These are phyloP conservation scores for Pythium sukuiense DNA, from an alignment of 352 stramenopile genomes.

Conservation along the genomic window DNA sequence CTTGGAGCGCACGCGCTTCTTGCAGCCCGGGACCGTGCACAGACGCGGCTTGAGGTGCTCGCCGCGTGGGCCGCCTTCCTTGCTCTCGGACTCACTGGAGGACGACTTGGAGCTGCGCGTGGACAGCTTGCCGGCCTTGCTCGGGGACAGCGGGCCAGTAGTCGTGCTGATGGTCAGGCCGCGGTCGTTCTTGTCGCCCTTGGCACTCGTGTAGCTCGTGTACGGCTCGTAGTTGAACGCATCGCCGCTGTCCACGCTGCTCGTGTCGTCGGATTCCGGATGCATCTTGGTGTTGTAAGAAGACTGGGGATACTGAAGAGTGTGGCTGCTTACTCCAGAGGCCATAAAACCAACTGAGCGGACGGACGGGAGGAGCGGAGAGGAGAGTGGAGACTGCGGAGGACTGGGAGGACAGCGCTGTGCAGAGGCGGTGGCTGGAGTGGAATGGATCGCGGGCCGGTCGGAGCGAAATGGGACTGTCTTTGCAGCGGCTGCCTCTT, in stretches of 20 bases:
- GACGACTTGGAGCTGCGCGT: neutral
- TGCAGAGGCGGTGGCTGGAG: slow-evolving; percentile 1
- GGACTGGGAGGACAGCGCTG: slow-evolving; percentile 19
- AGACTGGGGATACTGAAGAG: slow-evolving; percentile 8
- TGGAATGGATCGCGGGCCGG: slow-evolving; percentile 1
- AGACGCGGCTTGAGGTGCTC: slow-evolving; percentile 78
- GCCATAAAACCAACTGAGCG: slow-evolving; percentile 64
- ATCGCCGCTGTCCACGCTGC: slow-evolving; percentile 17
- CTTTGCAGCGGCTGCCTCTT: slow-evolving; percentile 27
- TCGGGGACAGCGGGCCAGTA: slow-evolving; percentile 12
- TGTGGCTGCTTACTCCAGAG: slow-evolving; percentile 44
- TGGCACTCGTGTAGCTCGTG: slow-evolving; percentile 19
- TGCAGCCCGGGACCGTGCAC: slow-evolving; percentile 81
- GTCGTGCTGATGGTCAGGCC: slow-evolving; percentile 1
- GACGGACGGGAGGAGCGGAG: slow-evolving; percentile 36
- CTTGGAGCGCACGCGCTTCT: slow-evolving; percentile 84
- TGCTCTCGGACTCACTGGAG: slow-evolving; percentile 16
- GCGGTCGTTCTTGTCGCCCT: slow-evolving; percentile 13
- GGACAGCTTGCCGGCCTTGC: neutral
- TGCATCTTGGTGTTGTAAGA: slow-evolving; percentile 24
- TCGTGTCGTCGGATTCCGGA: slow-evolving; percentile 20
- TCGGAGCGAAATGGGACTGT: slow-evolving; percentile 17
- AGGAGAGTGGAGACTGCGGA: slow-evolving; percentile 4
- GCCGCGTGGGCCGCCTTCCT: slow-evolving; percentile 31
- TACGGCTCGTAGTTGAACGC: slow-evolving; percentile 31